phyloP scores from a whole-genome alignment of 805 yeast genomes.

The Scheffersomyces spartinae region DNA sequence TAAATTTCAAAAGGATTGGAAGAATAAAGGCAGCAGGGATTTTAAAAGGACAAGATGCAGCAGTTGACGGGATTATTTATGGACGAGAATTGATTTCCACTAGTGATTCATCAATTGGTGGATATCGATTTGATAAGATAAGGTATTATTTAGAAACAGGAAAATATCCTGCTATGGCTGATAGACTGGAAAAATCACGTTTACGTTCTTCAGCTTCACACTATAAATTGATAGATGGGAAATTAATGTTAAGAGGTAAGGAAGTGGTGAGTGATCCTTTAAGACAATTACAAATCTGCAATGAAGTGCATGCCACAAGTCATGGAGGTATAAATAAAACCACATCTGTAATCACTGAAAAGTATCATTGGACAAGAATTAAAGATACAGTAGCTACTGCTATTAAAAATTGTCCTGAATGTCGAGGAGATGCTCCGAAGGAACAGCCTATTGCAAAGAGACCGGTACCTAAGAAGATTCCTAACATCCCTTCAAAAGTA shows the following conservation, averaged over 20 bases:
- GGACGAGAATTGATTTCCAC: slow-evolving; percentile 64
- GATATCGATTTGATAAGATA: slow-evolving; percentile 64
- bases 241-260: slow-evolving; percentile 61
- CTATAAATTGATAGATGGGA: slow-evolving; percentile 61
- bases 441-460: slow-evolving; percentile 7
- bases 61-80: slow-evolving; percentile 81
- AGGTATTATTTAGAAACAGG: slow-evolving; percentile 73
- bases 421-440: slow-evolving; percentile 45
- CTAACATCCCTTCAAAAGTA: too few relatives aligned
- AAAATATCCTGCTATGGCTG: slow-evolving; percentile 72
- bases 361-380: slow-evolving; percentile 85
- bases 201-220: slow-evolving; percentile 71
- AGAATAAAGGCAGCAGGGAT: slow-evolving; percentile 81
- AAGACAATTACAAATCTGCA: slow-evolving; percentile 64
- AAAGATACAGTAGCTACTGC: slow-evolving; percentile 79
- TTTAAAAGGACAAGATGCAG: slow-evolving; percentile 68
- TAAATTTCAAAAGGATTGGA: slow-evolving; percentile 70
- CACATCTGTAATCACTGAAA: slow-evolving; percentile 64
- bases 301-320: slow-evolving; percentile 51
- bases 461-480: too few relatives aligned
- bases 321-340: slow-evolving; percentile 90
- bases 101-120: slow-evolving; percentile 37
- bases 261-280: slow-evolving; percentile 76
- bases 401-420: slow-evolving; percentile 62
- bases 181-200: slow-evolving; percentile 80